Conservation (phyloP, 2,329 filamentous ascomycete species). For the Piedraia hortae region DNA sequence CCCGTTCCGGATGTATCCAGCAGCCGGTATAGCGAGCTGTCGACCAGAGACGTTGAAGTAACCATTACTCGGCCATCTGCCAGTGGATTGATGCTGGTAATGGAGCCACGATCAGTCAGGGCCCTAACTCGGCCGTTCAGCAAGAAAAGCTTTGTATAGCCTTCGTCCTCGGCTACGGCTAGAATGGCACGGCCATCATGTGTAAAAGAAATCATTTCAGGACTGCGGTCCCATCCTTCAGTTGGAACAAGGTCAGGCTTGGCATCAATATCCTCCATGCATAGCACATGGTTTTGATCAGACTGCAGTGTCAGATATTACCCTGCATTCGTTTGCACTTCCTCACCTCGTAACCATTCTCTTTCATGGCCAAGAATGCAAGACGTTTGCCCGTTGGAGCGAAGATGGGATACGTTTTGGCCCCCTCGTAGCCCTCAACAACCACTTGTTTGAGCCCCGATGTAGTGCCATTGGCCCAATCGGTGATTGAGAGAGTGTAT, state of each 20-base stretch:
- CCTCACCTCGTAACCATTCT: constrained; percentile 50
- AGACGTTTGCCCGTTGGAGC: constrained; percentile 43
- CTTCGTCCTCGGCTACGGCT: constrained; percentile 45
- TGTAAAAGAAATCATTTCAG: constrained; percentile 23
- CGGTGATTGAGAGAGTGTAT: constrained; percentile 39
- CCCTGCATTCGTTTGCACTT: too few relatives aligned
- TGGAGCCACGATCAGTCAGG: constrained; percentile 25
- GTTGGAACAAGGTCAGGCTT: too few relatives aligned
- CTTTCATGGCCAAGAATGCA: constrained; percentile 55
- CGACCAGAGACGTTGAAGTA: constrained; percentile 38
- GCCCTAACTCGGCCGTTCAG: constrained; percentile 6
- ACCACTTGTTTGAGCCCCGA: constrained; percentile 25
- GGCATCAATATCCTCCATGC: constrained; percentile 29
- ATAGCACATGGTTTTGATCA: constrained; percentile 42
- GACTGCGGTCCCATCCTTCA: constrained; percentile 26
- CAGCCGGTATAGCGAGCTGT: constrained; percentile 42
- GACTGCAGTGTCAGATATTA: too few relatives aligned
- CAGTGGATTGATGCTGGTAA: constrained; percentile 26
- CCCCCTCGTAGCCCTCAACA: constrained; percentile 34
- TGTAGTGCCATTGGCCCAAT: constrained; percentile 27
- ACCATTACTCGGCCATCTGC: constrained; percentile 29
- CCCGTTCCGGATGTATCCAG: constrained; percentile 28
- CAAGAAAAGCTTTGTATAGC: constrained; percentile 27
- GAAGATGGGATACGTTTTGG: constrained; percentile 40
- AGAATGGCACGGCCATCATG: constrained; percentile 33